Evolutionary conservation across 2,329 filamentous ascomycete species (phyloP).

Genomic region (Dactylellina haptotyla): DNA sequence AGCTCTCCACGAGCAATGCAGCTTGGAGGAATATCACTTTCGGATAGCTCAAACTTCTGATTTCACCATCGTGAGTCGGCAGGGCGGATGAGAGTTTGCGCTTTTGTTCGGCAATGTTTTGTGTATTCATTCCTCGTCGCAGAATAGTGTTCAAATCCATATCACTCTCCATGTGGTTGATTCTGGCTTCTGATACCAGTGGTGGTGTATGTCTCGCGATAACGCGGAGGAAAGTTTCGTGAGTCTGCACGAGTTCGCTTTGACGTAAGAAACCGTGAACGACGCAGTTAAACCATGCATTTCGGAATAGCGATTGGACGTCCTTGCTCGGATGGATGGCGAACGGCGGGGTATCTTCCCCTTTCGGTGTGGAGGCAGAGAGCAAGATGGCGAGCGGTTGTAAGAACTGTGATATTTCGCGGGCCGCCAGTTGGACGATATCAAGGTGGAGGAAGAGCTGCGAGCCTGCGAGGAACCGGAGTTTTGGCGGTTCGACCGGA

Average conservation of each 20-base stretch:
- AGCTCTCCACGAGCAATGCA: conserved; percentile 85
- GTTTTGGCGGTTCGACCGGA: conserved; percentile 43
- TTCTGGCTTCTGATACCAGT: conserved; percentile 85
- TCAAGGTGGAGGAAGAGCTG: conserved; percentile 53
- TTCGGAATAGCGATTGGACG: conserved; percentile 73
- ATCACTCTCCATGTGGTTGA: conserved; percentile 91
- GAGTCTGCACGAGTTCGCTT: conserved; percentile 76
- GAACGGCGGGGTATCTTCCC: conserved; percentile 58
- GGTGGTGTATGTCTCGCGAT: conserved; percentile 89
- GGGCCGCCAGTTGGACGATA: conserved; percentile 71
- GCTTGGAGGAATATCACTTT: conserved; percentile 93
- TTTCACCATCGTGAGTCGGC: conserved; percentile 79
- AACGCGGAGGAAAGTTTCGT: conserved; percentile 79
- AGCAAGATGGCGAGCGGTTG: conserved; percentile 88
- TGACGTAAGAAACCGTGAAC: conserved; percentile 86
- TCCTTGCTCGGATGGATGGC: conserved; percentile 58
- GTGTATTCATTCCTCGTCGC: conserved; percentile 81
- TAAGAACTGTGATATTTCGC: conserved; percentile 86
- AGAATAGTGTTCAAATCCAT: conserved; percentile 96
- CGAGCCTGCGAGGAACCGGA: conserved; percentile 45
- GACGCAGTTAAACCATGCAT: conserved; percentile 98
- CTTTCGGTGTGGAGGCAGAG: conserved; percentile 67
- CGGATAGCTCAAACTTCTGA: conserved; percentile 83
- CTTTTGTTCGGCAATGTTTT: conserved; percentile 82
- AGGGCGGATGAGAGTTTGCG: conserved; percentile 78